A percentile compares a stretch with the other conserved stretches of the same genome.
phyloP scores from a whole-genome alignment of 305 asterid species.

The Striga hermonthica region DNA sequence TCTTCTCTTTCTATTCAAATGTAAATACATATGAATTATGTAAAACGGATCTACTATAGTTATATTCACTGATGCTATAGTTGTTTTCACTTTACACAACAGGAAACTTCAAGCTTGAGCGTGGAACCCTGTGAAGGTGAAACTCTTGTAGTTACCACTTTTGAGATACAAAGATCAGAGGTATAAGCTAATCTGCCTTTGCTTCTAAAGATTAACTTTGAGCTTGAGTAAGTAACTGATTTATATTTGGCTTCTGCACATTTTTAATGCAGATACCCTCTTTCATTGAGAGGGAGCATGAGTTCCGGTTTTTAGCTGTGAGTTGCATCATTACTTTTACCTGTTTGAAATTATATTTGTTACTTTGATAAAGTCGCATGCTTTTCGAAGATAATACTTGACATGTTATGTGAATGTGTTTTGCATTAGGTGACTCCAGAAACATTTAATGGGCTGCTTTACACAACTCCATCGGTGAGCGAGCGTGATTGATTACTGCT shows the following conservation, averaged over 20 bases:
- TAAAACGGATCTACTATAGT: neutral
- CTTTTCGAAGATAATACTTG: constrained; percentile 21
- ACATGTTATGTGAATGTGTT: constrained; percentile 9
- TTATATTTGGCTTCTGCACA: constrained; percentile 32
- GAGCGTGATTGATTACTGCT: constrained; percentile 23
- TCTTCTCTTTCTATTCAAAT: constrained; percentile 7
- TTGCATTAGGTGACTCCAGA: constrained; percentile 71
- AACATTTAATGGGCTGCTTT: constrained; percentile 74
- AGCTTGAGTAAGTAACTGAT: constrained; percentile 25
- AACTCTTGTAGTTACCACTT: constrained; percentile 65
- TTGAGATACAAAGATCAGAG: constrained; percentile 88
- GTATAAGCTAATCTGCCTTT: constrained; percentile 37
- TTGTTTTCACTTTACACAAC: constrained; percentile 14
- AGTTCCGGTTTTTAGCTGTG: constrained; percentile 89
- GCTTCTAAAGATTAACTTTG: constrained; percentile 16
- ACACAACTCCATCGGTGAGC: constrained; percentile 69
- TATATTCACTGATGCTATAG: constrained; percentile 27
- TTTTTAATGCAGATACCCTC: constrained; percentile 63
- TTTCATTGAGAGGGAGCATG: constrained; percentile 89
- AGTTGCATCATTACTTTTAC: constrained; percentile 35
- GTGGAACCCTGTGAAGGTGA: constrained; percentile 84
- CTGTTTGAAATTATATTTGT: neutral
- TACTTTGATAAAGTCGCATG: neutral
- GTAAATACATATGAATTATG: neutral
- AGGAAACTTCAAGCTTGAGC: constrained; percentile 97